Base-by-base conservation (phyloP, 2,329 filamentous ascomycete species). In the Ophiocordyceps polyrhachis-furcata region DNA sequence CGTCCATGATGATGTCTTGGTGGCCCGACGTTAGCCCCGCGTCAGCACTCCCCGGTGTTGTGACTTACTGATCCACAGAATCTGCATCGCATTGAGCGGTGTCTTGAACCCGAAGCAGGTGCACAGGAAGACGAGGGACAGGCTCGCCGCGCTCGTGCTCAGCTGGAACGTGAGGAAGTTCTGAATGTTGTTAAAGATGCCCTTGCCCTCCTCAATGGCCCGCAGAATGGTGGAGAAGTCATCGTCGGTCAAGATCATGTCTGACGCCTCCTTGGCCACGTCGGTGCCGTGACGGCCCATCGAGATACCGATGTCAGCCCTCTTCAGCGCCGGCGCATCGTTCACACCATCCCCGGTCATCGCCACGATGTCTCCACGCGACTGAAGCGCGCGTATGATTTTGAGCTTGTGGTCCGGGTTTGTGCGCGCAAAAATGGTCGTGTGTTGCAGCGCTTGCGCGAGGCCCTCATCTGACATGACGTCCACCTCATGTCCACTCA, bases 291-390 rank as follows among this genome's bases (percentile, higher is more conserved):
- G 75, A 50, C 81, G 76, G 51, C 91, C 91, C 91, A 98, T 98
- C 8, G 86, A 86, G 51, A 98, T 93, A 43, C 91, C 91, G 62
- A 98, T 96, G 56, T 98, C 91, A 6, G 91, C 91, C 64, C 86
- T 93, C 65, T 98, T 98, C 52, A 98, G 66, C 5, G 91, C 91
- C 4, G 91, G 91, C 2, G 91, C 91, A 64, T 98, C 91, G 53
- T 98, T 98, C 48, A 98, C 93, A 43, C 91, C 91, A 55, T 98
- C 91, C 7, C 91, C 91, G 13, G 91, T 98, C 91, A 98, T 98
- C 47, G 91, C 93, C 41, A 98, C 91, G 44, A 98, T 93, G 61
- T 96, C 88, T 28, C 89, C 89, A 35, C 89, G 82, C 46, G 83
- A 78, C 62, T 98, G 91, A 23, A 98, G 74, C 0, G 91, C 91